Conservation (phyloP, 257 asterid genomes). For the Fraxinus cuspidata region DNA sequence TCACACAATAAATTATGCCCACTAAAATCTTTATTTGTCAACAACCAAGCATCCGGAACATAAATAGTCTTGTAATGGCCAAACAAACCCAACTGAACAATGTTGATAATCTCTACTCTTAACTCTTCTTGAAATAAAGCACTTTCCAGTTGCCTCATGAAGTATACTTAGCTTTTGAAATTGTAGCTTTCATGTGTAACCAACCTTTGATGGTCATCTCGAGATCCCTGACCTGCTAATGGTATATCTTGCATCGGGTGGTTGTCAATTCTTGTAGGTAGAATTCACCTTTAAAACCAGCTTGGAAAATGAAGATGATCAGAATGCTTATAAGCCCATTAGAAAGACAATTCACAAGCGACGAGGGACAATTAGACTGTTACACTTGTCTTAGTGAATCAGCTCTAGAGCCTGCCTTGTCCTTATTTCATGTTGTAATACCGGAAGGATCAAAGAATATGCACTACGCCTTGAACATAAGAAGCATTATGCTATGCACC, state of each 20-base stretch:
- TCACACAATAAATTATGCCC: no score
- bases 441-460: not conserved
- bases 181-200: not conserved
- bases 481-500: not conserved
- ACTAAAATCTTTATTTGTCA: no score
- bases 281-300: not conserved
- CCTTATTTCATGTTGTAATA: not conserved
- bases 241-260: not conserved
- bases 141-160: not conserved
- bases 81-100: not conserved
- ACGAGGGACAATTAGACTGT: no score
- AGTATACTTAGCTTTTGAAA: not conserved
- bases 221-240: not conserved
- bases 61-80: not conserved
- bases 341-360: no score
- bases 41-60: no score
- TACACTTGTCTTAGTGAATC: not conserved
- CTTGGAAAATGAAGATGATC: no score
- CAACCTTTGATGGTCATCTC: not conserved
- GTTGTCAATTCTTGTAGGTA: not conserved
- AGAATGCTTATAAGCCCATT: no score
- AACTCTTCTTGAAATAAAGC: not conserved
- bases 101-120: not conserved
- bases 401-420: not conserved
- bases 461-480: not conserved